Conservation (phyloP, 352 stramenopile species). For the Phytophthora brassicae region DNA sequence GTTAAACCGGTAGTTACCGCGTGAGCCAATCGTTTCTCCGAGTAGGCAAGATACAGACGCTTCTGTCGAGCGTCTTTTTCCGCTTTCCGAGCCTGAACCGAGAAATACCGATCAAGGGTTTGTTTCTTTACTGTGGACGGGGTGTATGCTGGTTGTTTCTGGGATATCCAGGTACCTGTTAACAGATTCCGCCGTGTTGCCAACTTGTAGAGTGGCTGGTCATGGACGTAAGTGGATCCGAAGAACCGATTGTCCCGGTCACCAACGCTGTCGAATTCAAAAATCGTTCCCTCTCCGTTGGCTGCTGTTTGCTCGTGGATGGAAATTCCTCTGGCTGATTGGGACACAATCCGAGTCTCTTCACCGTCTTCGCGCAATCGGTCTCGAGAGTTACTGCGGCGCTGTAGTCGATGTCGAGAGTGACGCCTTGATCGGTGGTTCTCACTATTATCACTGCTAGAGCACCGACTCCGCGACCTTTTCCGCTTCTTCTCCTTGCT, state of each 20-base stretch:
- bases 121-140: neutral
- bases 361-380: conserved; percentile 1
- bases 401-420: conserved; percentile 7
- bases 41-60: conserved; percentile 72
- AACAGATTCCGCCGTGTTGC: conserved; percentile 49
- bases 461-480: conserved; percentile 14
- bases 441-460: conserved; percentile 20
- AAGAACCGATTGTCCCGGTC: conserved; percentile 75
- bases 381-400: conserved; percentile 20
- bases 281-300: conserved; percentile 40
- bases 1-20: conserved; percentile 1
- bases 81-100: conserved; percentile 36
- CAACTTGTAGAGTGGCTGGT: conserved; percentile 65
- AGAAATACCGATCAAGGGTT: conserved; percentile 55
- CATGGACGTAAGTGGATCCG: conserved; percentile 61
- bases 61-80: conserved; percentile 44
- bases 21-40: conserved; percentile 47
- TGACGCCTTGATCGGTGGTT: neutral
- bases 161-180: conserved; percentile 45
- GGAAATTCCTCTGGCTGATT: conserved; percentile 12
- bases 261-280: conserved; percentile 62
- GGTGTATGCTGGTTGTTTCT: conserved; percentile 12
- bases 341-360: conserved; percentile 17
- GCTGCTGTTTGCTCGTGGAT: neutral
- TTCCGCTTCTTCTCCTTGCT: conserved; percentile 34